A percentile compares a stretch with the other conserved stretches of the same genome.
Evolutionary conservation across 1,284 basidiomycete species (phyloP).

Genomic region (Trichosporon sp.): DNA sequence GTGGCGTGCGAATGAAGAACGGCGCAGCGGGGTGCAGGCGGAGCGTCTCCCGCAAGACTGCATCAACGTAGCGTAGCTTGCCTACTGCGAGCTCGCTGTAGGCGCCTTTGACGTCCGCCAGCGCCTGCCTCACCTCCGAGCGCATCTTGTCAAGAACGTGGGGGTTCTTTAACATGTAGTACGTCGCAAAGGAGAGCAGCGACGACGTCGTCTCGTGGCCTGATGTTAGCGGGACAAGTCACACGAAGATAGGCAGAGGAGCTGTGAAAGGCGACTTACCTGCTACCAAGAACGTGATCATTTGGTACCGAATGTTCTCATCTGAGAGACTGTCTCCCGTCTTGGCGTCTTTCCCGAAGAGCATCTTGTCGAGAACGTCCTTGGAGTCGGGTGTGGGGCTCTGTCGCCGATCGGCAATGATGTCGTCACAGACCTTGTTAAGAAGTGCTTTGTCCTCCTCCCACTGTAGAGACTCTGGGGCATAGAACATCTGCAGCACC

Average conservation of each 20-base stretch:
- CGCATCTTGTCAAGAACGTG: slow-evolving; percentile 53
- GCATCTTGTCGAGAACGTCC: slow-evolving; percentile 52
- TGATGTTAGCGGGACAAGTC: not conserved
- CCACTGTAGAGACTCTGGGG: slow-evolving; percentile 47
- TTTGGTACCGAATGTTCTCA: slow-evolving; percentile 51
- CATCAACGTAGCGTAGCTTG: slow-evolving; percentile 52
- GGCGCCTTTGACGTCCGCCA: slow-evolving; percentile 20
- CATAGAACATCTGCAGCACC: slow-evolving; percentile 36
- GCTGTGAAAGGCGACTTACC: not conserved
- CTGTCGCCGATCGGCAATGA: not conserved
- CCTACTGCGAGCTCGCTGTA: not conserved
- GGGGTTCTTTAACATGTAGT: slow-evolving; percentile 53
- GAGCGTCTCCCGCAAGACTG: slow-evolving; percentile 52
- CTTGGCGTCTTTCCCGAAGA: slow-evolving; percentile 51
- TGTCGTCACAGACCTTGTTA: slow-evolving; percentile 27
- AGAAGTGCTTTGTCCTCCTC: slow-evolving; percentile 29
- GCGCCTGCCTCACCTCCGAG: slow-evolving; percentile 54
- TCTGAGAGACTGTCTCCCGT: slow-evolving; percentile 51
- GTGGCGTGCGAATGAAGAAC: slow-evolving; percentile 23
- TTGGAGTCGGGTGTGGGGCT: slow-evolving; percentile 25
- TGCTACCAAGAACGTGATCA: slow-evolving; percentile 56
- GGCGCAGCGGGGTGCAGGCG: slow-evolving; percentile 51
- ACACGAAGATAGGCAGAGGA: not conserved
- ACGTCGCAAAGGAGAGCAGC: slow-evolving; percentile 24
- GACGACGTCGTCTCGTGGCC: slow-evolving; percentile 54